Conservation (phyloP, 352 stramenopile species). For the Pythium coloratum region DNA sequence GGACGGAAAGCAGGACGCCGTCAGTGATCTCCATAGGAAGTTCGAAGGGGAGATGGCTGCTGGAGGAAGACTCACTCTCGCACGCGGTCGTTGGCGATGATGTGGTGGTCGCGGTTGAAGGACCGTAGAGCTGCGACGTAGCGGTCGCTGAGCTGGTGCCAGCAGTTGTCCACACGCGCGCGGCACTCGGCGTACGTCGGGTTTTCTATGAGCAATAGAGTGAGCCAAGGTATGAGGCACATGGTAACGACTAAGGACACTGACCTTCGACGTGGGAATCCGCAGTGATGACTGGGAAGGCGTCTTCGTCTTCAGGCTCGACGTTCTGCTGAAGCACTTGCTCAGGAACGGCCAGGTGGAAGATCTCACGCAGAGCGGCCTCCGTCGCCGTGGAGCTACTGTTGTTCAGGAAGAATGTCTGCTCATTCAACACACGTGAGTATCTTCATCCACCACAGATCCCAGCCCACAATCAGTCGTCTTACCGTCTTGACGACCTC, state of each 20-base stretch:
- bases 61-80: conserved; percentile 43
- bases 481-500: conserved; percentile 61
- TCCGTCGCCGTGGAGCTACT: conserved; percentile 67
- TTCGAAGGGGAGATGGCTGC: neutral
- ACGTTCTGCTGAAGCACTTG: conserved; percentile 11
- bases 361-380: conserved; percentile 61
- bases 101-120: conserved; percentile 54
- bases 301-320: conserved; percentile 27
- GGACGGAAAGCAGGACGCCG: neutral
- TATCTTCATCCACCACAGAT: conserved; percentile 10
- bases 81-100: conserved; percentile 54
- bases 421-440: conserved; percentile 13
- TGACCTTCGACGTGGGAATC: conserved; percentile 23
- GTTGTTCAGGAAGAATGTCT: conserved; percentile 73
- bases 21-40: neutral
- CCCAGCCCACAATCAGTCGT: neutral
- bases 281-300: conserved; percentile 21
- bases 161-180: conserved; percentile 51
- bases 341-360: conserved; percentile 42
- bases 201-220: conserved; percentile 15
- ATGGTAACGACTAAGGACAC: neutral
- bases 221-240: neutral
- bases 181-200: conserved; percentile 56
- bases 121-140: conserved; percentile 59
- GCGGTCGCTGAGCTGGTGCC: conserved; percentile 52